Percentiles rank a stretch among this genome's conserved stretches.
Evolutionary conservation across 2,329 filamentous ascomycete species (phyloP).

Genomic region (Podosphaera leucotricha): DNA sequence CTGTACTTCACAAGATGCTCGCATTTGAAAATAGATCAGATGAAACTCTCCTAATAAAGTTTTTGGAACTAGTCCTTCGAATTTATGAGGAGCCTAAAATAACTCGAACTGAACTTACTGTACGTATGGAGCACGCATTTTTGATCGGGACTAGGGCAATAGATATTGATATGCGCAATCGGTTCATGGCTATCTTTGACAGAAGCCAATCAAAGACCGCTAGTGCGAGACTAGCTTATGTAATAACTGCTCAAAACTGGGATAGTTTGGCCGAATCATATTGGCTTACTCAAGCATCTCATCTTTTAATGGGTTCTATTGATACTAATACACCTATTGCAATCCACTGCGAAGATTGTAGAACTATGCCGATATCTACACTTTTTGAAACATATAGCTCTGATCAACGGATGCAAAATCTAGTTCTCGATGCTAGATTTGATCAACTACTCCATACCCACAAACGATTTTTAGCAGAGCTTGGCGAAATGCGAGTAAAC

Average conservation of each 20-base stretch:
- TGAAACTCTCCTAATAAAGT: constrained; percentile 68
- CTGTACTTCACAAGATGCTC: constrained; percentile 97
- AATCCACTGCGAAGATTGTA: constrained; percentile 67
- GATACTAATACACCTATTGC: constrained; percentile 63
- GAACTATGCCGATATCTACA: constrained; percentile 46
- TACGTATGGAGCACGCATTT: constrained; percentile 95
- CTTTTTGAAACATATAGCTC: constrained; percentile 51
- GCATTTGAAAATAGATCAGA: constrained; percentile 75
- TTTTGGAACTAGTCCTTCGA: constrained; percentile 83
- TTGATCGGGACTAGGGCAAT: constrained; percentile 80
- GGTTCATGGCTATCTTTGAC: constrained; percentile 92
- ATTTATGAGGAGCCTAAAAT: constrained; percentile 98
- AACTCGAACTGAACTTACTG: constrained; percentile 79
- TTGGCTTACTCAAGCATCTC: constrained; percentile 88
- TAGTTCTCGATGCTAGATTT: constrained; percentile 62
- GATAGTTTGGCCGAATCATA: constrained; percentile 85
- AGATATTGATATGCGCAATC: constrained; percentile 89
- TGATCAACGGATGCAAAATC: constrained; percentile 36
- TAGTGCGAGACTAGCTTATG: constrained; percentile 68
- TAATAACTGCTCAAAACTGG: constrained; percentile 87
- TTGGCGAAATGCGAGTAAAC: constrained; percentile 66
- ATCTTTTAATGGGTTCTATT: constrained; percentile 73
- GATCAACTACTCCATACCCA: constrained; percentile 59
- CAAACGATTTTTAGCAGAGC: constrained; percentile 58
- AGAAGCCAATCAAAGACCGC: constrained; percentile 83